Conservation (phyloP, 257 asterid genomes). For the Solanum pimpinellifolium region DNA sequence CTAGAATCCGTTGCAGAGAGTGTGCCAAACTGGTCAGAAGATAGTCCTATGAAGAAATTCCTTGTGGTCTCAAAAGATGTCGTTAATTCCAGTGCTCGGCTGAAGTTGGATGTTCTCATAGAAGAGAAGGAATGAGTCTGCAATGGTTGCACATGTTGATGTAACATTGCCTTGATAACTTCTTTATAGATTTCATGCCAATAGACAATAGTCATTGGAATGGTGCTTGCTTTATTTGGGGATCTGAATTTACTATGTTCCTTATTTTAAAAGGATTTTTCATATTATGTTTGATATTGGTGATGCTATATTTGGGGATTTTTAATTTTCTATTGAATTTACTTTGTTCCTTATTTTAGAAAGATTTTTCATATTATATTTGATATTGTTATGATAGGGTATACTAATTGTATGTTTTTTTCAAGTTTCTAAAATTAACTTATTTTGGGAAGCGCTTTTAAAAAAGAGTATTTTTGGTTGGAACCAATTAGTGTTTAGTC, state of each 20-base stretch:
- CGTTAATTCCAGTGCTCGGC: background rate
- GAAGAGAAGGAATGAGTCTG: background rate
- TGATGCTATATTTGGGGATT: too few relatives aligned
- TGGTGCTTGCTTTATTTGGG: background rate
- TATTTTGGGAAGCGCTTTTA: background rate
- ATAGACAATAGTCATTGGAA: background rate
- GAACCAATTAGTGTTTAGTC: background rate
- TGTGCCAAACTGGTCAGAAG: constrained; percentile 17
- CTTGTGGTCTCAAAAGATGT: constrained; percentile 38
- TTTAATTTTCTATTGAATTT: background rate
- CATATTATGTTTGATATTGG: too few relatives aligned
- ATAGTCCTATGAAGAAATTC: constrained; percentile 11
- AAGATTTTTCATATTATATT: background rate
- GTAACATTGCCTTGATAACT: background rate
- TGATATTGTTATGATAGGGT: background rate
- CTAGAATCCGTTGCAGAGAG: constrained; percentile 26
- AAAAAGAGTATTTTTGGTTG: background rate
- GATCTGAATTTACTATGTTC: background rate
- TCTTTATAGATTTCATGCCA: background rate
- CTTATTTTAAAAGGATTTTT: too few relatives aligned
- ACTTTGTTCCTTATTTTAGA: background rate
- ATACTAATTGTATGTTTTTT: background rate
- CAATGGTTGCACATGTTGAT: background rate
- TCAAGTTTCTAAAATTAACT: background rate
- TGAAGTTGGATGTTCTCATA: constrained; percentile 37